Base-by-base conservation (phyloP, 495 filamentous ascomycete genomes). In the Stereocaulon alpinum region DNA sequence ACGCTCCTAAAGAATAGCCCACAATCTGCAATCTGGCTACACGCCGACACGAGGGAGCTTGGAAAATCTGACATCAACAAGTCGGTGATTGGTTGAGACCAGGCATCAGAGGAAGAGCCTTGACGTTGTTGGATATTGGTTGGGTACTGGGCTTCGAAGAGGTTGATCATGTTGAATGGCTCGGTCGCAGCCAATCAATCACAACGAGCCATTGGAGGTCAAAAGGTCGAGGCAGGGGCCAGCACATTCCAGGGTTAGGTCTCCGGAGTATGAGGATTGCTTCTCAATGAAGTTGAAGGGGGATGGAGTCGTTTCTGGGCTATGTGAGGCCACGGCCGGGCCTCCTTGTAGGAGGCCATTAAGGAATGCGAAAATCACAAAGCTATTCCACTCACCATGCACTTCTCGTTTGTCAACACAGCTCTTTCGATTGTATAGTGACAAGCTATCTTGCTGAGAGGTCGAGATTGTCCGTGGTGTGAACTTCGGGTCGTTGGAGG, bases 321-420 rank as follows among this genome's bases (percentile, higher is more conserved):
- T 47, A 29, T 34, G 55, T 57, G 55, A n/a, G 34, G 42, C 20
- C 14, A 48, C n/a, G 18, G 56, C 47, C 49, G 43, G 56, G 40
- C 18, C 61, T 47, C 61, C 57, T 56, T 63, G 56, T 40, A 42
- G 29, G 29, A 50, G 42, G 32, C 56, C 27, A 56, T 32, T 27
- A 44, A 56, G 61, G 57, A 63, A 63, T 63, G 61, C 57, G 42
- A 42, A 32, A 48, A 24, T 20, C 40, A 58, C n/a, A 51, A 32
- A 41, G 42, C 24, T 32, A 41, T 55, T 10, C 47, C 49, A 44
- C 61, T 63, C 37, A 63, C 61, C 52, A 56, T 50, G 20, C 56
- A 60, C 57, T 63, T 60, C 7, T 32, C 17, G 51, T 6, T 14
- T 27, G 17, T 49, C 40, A 44, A 22, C 42, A 45, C 41, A 41